Base-by-base conservation (phyloP, 257 asterid species). In the Echites panduratus region DNA sequence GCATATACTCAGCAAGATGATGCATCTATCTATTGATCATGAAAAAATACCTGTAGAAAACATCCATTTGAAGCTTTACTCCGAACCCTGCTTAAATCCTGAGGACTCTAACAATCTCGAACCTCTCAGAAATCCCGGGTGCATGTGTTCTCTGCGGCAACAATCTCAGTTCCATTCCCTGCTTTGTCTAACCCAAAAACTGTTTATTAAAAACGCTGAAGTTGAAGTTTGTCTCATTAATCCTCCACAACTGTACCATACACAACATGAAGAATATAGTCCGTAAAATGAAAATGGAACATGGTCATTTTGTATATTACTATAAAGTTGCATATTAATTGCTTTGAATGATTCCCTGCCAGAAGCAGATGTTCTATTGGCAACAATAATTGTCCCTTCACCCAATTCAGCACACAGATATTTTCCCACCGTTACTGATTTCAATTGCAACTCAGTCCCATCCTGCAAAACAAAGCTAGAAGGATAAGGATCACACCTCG, bases 281-380 rank as follows among this genome's bases (percentile, higher is more conserved):
- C 3, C 43, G 3, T 40, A 40, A 40, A 40, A 40, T 40, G 43
- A 40, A 40, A 40, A 6, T 40, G 3, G 43, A 2, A 40, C 0
- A n/a, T n/a, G n/a, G n/a, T n/a, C n/a, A n/a, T n/a, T n/a, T n/a
- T n/a, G n/a, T n/a, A n/a, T n/a, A n/a, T n/a, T n/a, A n/a, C n/a
- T n/a, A n/a, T n/a, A n/a, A n/a, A n/a, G n/a, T n/a, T n/a, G n/a
- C n/a, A 41, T 41, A 32, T 32, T 49, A 49, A 17, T 49, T 49
- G 17, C 96, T 6, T 65, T 79, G 68, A 92, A 88, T 29, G 98
- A 87, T 75, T 90, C 98, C 98, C 98, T 90, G 9, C 88, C 93
- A 2, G 96, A 90, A 63, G 96, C 88, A 65, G 71, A 14, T 27
- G 85, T 73, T 79, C 91, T 75, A 67, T 92, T 92, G 0, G 94